Conservation (phyloP, 441 rosid genomes). For the Pelargonium fulgidum region DNA sequence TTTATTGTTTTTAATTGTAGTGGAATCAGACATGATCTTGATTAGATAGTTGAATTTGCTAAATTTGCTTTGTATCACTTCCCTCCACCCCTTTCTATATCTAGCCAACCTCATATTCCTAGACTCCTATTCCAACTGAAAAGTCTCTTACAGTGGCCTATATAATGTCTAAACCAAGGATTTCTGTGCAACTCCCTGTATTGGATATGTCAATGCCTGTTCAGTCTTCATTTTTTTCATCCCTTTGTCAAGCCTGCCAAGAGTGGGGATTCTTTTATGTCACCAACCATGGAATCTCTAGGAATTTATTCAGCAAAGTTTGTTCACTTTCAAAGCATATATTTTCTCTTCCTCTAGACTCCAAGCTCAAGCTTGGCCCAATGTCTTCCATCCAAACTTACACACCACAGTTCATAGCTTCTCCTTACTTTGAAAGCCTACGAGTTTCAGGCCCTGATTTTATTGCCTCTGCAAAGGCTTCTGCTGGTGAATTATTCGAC, state of each 20-base stretch:
- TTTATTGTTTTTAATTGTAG: no score
- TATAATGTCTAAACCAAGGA: slow-evolving; percentile 29
- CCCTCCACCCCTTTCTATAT: slow-evolving; percentile 16
- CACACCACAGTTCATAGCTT: slow-evolving; percentile 60
- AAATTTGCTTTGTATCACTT: neutral
- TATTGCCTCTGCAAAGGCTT: slow-evolving; percentile 41
- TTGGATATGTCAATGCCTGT: slow-evolving; percentile 49
- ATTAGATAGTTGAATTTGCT: neutral
- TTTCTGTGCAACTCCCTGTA: slow-evolving; percentile 46
- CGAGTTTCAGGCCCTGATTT: slow-evolving; percentile 55
- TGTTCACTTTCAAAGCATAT: slow-evolving; percentile 38
- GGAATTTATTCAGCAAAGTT: slow-evolving; percentile 30
- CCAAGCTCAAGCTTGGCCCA: slow-evolving; percentile 62
- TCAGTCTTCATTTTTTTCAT: slow-evolving; percentile 29
- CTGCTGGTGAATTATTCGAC: slow-evolving; percentile 40
- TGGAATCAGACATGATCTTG: no score
- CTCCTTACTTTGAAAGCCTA: slow-evolving; percentile 64
- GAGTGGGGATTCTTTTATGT: slow-evolving; percentile 65
- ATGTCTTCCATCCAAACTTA: slow-evolving; percentile 37
- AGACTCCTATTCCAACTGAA: slow-evolving; percentile 22
- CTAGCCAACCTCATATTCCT: slow-evolving; percentile 28
- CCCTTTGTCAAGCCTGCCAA: slow-evolving; percentile 49
- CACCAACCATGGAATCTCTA: slow-evolving; percentile 56
- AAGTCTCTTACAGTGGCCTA: slow-evolving; percentile 13
- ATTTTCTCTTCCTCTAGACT: slow-evolving; percentile 42